A percentile compares a stretch with the other conserved stretches of the same genome.
These are phyloP conservation scores for Ascochyta lentis DNA, from an alignment of 2,329 filamentous ascomycete genomes.

Conservation along the genomic window DNA sequence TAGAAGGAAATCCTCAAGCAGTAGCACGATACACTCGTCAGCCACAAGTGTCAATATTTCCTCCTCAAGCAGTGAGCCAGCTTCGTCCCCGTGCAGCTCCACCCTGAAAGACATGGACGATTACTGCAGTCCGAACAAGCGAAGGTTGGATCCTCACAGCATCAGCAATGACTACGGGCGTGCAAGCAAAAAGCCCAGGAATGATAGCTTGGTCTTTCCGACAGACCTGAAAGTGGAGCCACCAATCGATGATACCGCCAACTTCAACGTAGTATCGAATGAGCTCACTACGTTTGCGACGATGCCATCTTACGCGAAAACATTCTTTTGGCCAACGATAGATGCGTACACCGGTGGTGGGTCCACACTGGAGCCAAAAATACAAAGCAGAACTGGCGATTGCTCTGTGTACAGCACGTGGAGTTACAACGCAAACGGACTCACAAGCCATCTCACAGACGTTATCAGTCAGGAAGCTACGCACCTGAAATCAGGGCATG, in stretches of 20 bases:
- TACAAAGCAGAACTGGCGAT: not conserved
- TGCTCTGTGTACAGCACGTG: not conserved
- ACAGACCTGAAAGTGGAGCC: not conserved
- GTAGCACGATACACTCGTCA: not conserved
- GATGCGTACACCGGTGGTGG: not conserved
- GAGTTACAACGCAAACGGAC: not conserved
- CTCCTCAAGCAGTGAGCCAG: not conserved
- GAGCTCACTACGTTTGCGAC: not conserved
- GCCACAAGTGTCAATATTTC: not conserved
- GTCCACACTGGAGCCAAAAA: not conserved
- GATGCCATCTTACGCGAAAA: too few relatives aligned
- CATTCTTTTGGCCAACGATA: conserved; percentile 1
- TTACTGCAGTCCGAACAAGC: not conserved
- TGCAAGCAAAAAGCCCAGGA: not conserved
- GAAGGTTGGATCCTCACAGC: not conserved
- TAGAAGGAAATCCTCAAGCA: not conserved
- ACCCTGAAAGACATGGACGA: not conserved
- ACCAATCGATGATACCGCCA: not conserved
- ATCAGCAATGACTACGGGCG: not conserved
- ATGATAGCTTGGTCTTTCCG: not conserved
- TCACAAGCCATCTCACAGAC: not conserved
- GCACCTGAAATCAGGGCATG: not conserved
- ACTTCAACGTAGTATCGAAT: not conserved
- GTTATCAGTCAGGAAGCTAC: not conserved
- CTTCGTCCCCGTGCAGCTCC: not conserved